phyloP scores from a whole-genome alignment of 768 basidiomycete genomes.

The Suillus cothurnatus region DNA sequence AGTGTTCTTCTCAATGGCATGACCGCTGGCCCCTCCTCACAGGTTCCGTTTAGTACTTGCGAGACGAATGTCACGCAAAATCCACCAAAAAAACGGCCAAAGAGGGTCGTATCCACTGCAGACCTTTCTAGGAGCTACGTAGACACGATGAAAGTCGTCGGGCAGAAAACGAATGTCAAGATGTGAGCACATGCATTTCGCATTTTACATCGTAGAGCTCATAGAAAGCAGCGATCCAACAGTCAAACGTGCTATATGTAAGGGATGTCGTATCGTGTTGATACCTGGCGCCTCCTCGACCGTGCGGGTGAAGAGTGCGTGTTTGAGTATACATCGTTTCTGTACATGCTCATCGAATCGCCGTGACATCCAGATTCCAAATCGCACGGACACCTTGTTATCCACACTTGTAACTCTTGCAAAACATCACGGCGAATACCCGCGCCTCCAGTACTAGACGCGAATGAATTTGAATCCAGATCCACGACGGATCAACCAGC shows the following conservation, averaged over 20 bases:
- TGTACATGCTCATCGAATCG: conserved; percentile 26
- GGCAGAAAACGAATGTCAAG: conserved; percentile 74
- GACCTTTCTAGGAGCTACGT: conserved; percentile 71
- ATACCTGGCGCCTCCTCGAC: conserved; percentile 68
- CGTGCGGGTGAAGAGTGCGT: conserved; percentile 66
- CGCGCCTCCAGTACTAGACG: conserved; percentile 50
- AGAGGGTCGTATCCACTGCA: conserved; percentile 33
- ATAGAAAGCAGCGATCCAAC: conserved; percentile 63
- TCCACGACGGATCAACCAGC: background rate
- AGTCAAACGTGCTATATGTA: conserved; percentile 82
- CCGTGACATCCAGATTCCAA: conserved; percentile 35
- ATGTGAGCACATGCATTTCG: conserved; percentile 51
- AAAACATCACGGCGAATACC: conserved; percentile 64
- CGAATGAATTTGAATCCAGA: background rate
- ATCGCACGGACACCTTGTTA: conserved; percentile 55
- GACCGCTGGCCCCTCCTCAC: conserved; percentile 19
- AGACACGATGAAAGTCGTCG: conserved; percentile 66
- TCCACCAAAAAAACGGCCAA: conserved; percentile 24
- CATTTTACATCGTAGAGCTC: background rate
- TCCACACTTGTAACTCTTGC: conserved; percentile 64
- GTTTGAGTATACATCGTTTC: conserved; percentile 4
- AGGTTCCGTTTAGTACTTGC: conserved; percentile 2
- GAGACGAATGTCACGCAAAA: conserved; percentile 5
- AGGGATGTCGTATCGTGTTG: conserved; percentile 62
- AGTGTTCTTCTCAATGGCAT: conserved; percentile 59